These are phyloP conservation scores for Alternaria infectoria DNA, from an alignment of 2,329 filamentous ascomycete genomes.

Conservation along the genomic window DNA sequence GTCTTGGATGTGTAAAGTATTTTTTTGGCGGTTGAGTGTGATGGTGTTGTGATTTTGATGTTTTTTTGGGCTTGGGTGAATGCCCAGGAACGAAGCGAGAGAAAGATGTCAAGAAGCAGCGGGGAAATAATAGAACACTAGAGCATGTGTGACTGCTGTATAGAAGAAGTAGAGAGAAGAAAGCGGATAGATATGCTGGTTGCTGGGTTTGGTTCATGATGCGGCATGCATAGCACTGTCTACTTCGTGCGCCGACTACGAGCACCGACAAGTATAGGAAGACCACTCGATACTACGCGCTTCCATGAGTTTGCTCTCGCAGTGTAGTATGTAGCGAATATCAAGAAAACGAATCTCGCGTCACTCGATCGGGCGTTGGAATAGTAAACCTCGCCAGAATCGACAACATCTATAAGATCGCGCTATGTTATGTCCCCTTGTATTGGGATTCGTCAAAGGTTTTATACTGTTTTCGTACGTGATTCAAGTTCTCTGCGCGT, in stretches of 20 bases:
- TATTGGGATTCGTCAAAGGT: neutral
- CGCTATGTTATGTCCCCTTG: neutral
- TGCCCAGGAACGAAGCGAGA: neutral
- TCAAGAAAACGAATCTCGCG: neutral
- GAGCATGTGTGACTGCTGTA: neutral
- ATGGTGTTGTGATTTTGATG: neutral
- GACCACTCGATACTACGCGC: neutral
- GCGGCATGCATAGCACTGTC: neutral
- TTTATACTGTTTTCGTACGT: neutral
- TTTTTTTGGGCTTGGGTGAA: neutral
- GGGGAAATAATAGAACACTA: neutral
- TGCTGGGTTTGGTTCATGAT: neutral
- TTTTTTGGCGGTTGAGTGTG: neutral
- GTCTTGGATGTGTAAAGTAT: no score
- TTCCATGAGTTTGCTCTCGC: neutral
- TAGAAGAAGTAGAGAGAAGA: neutral
- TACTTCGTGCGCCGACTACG: neutral
- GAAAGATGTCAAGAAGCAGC: neutral
- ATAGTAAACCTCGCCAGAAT: neutral
- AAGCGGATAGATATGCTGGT: neutral
- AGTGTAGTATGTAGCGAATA: fast-evolving
- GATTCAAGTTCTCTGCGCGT: neutral
- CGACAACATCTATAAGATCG: neutral
- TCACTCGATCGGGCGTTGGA: neutral
- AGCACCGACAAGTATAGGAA: neutral